Evolutionary conservation across 805 yeast genomes (phyloP).

Genomic region (Suhomyces xylopsoci): DNA sequence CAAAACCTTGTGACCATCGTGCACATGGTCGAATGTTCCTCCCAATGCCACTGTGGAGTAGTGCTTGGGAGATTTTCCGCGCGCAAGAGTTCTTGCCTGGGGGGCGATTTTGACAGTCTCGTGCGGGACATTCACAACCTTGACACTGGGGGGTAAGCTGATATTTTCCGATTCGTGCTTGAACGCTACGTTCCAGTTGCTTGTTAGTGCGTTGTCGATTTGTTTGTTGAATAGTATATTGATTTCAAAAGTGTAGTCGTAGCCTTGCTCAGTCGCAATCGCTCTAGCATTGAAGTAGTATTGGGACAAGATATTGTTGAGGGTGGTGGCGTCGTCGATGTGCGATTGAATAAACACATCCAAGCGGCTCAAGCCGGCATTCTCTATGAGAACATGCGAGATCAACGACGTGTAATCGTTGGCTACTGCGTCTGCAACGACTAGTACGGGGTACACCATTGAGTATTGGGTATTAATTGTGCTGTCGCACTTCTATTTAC

Average conservation of each 20-base stretch:
- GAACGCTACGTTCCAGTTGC: slow-evolving; percentile 1
- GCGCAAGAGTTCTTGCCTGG: not conserved
- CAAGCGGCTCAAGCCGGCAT: slow-evolving; percentile 7
- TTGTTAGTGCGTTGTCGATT: not conserved
- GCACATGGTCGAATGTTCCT: slow-evolving; percentile 96
- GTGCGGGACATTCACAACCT: not conserved
- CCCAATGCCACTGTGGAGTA: slow-evolving; percentile 63
- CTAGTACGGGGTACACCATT: slow-evolving; percentile 5
- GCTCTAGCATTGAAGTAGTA: slow-evolving; percentile 28
- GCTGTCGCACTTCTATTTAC: not conserved
- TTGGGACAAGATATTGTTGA: slow-evolving; percentile 27
- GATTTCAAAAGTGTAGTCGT: slow-evolving; percentile 26
- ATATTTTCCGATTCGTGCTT: not conserved
- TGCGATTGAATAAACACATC: slow-evolving; percentile 23
- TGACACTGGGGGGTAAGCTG: not conserved
- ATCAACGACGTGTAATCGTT: slow-evolving; percentile 12
- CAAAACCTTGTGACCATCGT: slow-evolving; percentile 89
- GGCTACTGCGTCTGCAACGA: not conserved
- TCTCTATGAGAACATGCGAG: slow-evolving; percentile 1
- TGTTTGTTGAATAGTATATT: slow-evolving; percentile 26
- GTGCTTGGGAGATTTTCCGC: not conserved
- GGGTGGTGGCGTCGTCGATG: slow-evolving; percentile 18
- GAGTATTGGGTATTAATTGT: not conserved
- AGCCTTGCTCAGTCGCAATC: slow-evolving; percentile 15
- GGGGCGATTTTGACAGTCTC: not conserved